Evolutionary conservation across 2,329 filamentous ascomycete species (phyloP), one percentile per base, ranked within the genome.

Genomic region (Neodidymelliopsis sp.): DNA sequence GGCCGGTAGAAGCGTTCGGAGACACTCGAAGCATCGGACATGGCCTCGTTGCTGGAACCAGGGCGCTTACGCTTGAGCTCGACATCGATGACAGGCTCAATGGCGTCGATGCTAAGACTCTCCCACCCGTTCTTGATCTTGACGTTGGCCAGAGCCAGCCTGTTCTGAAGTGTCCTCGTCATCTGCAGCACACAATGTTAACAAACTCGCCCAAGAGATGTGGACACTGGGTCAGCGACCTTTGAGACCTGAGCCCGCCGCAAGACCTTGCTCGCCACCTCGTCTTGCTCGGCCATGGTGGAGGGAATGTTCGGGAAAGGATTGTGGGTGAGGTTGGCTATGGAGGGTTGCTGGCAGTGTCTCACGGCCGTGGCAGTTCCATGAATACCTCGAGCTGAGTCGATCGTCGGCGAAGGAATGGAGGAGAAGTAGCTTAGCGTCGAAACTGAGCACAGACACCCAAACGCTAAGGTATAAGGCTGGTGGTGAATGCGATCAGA

Each of bases 91-190:
- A 87, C 89, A 40, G 91, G 90, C 75, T 96, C 91, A 75, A 96
- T 90, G 54, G 81, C 86, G 71, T 91, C 90, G 67, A 95, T 84
- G 56, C 88, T 90, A 71, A 96, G 83, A 74, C 94, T 90, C 75
- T 97, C 89, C 87, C 91, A 95, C 71, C 92, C 92, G 77, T 96
- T 89, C 76, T 95, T 91, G 61, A 94, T 91, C 78, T 97, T 97
- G 83, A 97, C 94, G 75, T 95, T 94, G 71, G 94, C 94, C 57
- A 97, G 85, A 50, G 94, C 93, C 52, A 99, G 85, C 57, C 93
- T 90, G 78, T 96, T 91, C 77, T 97, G 91, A 45, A 99, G 81
- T 67, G 89, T 89, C 71, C 93, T 84, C 64, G 92, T 94, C 79
- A 99, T 96, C 94, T 97, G 70, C 36, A 51, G 41, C 31, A 24